These are phyloP conservation scores for Aspergillus alliaceus DNA, from an alignment of 2,329 filamentous ascomycete genomes.

Conservation along the genomic window DNA sequence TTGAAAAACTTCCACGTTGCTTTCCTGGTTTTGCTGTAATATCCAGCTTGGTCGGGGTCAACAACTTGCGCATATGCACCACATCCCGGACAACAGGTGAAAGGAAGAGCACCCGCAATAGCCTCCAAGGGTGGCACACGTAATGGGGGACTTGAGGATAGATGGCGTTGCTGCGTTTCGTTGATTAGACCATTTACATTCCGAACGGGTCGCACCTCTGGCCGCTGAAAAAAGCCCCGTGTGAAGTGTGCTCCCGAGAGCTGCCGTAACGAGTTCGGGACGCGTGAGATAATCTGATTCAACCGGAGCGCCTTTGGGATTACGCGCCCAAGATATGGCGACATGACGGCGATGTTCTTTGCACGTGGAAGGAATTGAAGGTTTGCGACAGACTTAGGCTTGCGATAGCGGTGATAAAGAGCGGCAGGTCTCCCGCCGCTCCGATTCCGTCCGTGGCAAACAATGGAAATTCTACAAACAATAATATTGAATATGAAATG, in stretches of 20 bases:
- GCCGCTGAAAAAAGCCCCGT: conserved; percentile 6
- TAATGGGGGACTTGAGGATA: conserved; percentile 18
- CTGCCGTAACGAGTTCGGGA: not conserved
- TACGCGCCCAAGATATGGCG: conserved; percentile 25
- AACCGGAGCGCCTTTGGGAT: conserved; percentile 17
- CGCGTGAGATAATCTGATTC: not conserved
- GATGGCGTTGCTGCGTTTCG: conserved; percentile 15
- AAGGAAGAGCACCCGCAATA: conserved; percentile 41
- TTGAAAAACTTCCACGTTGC: conserved; percentile 43
- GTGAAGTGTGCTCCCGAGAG: conserved; percentile 2
- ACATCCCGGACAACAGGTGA: conserved; percentile 60
- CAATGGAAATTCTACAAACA: not conserved
- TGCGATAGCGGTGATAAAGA: no score
- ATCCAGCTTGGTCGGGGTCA: conserved; percentile 57
- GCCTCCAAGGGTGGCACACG: conserved; percentile 12
- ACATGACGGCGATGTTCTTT: conserved; percentile 24
- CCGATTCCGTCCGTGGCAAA: conserved; percentile 19
- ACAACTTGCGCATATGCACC: conserved; percentile 61
- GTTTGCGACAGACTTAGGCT: conserved; percentile 6
- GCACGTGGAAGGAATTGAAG: not conserved
- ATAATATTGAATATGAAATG: no score
- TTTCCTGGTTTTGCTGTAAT: conserved; percentile 53
- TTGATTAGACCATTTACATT: not conserved
- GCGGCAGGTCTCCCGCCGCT: conserved; percentile 20
- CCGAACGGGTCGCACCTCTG: not conserved